Base-by-base conservation (phyloP, 148 eudicot genomes). In the Agrostemma githago region DNA sequence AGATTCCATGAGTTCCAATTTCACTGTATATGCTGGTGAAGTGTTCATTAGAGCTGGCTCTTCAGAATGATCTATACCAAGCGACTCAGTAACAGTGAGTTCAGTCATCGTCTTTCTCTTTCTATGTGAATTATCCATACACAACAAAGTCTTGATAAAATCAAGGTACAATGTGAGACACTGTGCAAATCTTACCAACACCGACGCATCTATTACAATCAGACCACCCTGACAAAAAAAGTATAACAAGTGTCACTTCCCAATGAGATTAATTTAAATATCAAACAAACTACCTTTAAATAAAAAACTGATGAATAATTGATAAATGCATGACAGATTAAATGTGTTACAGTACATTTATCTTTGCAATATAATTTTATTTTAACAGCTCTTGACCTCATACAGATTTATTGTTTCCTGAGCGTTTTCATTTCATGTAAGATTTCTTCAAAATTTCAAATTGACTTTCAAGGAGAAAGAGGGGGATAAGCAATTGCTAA, bases 191-290 rank as follows among this genome's bases (percentile, higher is more conserved):
- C 72, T 85, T 26, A 70, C 82, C 79, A 84, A 21, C 3, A 86
- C 85, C 39, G 79, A 20, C 63, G 85, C 64, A 77, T 95, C 99
- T 68, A 95, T 73, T 72, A 86, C 72, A 42, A 92, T 40, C 41
- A 73, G 72, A 61, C 92, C 97, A 81, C 97, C 99, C 99, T 95
- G 93, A 77, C 75, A 82, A 85, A 69, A 85, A 69, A 68, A 84
- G 65, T 70, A 72, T 71, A 37, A 40, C 56, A 70, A 70, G 42
- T 59, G 78, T 76, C 69, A 79, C 17, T 42, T 39, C 54, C 43
- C 71, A 73, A 44, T 44, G 34, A 76, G 41, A 68, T 21, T 19
- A 5, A 48, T 41, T 20, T 19, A 44, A 65, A 61, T 62, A 70
- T 46, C 10, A 65, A 51, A 11, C 44, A 66, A 69, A 63, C 5